Percentiles rank a stretch among this genome's conserved stretches.
These are phyloP conservation scores for Eucalyptus microcorys DNA, from an alignment of 345 rosid species.

Conservation along the genomic window DNA sequence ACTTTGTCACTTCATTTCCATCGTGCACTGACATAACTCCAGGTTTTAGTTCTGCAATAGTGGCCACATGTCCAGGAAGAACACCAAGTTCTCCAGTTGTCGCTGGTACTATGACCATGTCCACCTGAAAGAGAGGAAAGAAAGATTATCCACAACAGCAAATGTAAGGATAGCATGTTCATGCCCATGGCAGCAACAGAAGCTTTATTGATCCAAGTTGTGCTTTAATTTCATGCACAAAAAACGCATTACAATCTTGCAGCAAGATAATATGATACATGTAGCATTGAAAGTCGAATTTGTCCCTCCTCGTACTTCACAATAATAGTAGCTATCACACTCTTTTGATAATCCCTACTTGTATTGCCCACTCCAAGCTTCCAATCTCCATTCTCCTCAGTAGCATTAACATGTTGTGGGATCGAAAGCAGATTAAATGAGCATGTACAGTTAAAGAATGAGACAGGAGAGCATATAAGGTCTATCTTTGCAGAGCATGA, in stretches of 20 bases:
- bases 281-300: background rate
- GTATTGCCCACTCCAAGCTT: background rate
- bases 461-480: background rate
- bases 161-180: background rate
- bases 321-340: background rate
- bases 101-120: constrained; percentile 94
- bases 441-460: background rate
- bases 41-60: constrained; percentile 89
- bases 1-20: constrained; percentile 59
- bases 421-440: background rate
- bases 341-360: background rate
- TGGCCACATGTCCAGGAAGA: constrained; percentile 87
- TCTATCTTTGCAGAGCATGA: background rate
- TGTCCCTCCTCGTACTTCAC: background rate
- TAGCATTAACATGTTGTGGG: background rate
- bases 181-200: background rate
- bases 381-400: background rate
- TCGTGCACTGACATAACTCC: constrained; percentile 80
- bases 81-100: constrained; percentile 96
- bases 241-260: background rate
- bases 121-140: constrained; percentile 42
- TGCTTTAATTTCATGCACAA: background rate
- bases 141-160: background rate
- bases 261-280: background rate
- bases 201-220: background rate